Evolutionary conservation across 331 rosid species (phyloP).

Genomic region (Acacia concinna): DNA sequence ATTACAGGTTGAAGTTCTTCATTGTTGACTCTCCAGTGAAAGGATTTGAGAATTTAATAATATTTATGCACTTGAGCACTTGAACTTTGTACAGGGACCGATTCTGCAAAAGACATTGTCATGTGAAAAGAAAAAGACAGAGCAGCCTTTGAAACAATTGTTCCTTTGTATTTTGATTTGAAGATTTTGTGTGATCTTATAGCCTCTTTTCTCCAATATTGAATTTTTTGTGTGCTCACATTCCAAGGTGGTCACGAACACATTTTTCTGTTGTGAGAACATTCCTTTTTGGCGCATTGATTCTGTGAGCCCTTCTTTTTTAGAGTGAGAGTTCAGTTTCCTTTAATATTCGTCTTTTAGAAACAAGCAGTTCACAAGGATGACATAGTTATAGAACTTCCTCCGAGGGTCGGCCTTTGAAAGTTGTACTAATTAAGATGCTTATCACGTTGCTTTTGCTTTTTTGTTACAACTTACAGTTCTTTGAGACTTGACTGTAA

Average conservation of each 20-base stretch:
- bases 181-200: background rate
- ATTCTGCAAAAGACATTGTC: background rate
- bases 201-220: background rate
- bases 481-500: slow-evolving; percentile 38
- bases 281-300: slow-evolving; percentile 27
- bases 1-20: background rate
- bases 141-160: slow-evolving; percentile 21
- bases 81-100: background rate
- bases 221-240: slow-evolving; percentile 16
- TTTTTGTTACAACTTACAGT: slow-evolving; percentile 25
- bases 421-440: background rate
- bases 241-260: slow-evolving; percentile 1
- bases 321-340: slow-evolving; percentile 16
- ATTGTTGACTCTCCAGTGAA: background rate
- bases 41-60: background rate
- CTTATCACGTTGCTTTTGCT: slow-evolving; percentile 30
- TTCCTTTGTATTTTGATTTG: background rate
- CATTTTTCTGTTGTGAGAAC: background rate
- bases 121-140: background rate
- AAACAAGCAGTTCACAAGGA: background rate
- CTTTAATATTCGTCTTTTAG: background rate
- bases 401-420: too few relatives aligned
- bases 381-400: too few relatives aligned
- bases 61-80: background rate
- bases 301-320: slow-evolving; percentile 25